phyloP scores from a whole-genome alignment of 192 early-diverging fungal genomes.

The Backusella australiensis region DNA sequence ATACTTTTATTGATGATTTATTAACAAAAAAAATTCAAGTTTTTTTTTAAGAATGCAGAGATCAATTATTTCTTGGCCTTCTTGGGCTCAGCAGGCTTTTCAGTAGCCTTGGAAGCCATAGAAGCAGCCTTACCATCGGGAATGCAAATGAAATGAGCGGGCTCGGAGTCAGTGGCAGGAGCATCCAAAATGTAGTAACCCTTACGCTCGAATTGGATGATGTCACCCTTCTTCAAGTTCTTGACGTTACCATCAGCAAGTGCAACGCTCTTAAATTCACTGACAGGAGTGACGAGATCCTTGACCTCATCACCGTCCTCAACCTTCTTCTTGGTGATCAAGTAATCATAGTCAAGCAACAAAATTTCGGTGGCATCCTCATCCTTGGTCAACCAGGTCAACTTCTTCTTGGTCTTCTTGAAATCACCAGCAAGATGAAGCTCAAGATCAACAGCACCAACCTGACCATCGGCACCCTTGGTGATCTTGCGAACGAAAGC shows the following conservation, averaged over 20 bases:
- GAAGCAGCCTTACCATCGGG: constrained; percentile 89
- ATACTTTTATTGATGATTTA: neutral
- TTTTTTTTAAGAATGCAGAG: neutral
- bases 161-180: constrained; percentile 43
- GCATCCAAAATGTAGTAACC: constrained; percentile 95
- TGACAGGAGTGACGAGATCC: constrained; percentile 80
- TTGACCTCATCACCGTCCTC: constrained; percentile 87
- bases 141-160: constrained; percentile 75
- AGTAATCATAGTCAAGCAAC: constrained; percentile 93
- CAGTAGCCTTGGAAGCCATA: constrained; percentile 61
- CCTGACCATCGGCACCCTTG: constrained; percentile 45
- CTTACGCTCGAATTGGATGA: constrained; percentile 95
- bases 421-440: constrained; percentile 94
- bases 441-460: constrained; percentile 62
- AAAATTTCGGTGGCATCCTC: constrained; percentile 61
- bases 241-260: constrained; percentile 70
- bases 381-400: constrained; percentile 87
- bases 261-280: constrained; percentile 72
- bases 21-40: neutral
- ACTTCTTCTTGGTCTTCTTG: constrained; percentile 98
- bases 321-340: constrained; percentile 97
- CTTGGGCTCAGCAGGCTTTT: neutral
- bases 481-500: constrained; percentile 80
- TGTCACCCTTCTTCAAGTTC: constrained; percentile 59
- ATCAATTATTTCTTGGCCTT: constrained; percentile 20